phyloP scores from a whole-genome alignment of 2,329 filamentous ascomycete genomes.

The Zymoseptoria crescenta region DNA sequence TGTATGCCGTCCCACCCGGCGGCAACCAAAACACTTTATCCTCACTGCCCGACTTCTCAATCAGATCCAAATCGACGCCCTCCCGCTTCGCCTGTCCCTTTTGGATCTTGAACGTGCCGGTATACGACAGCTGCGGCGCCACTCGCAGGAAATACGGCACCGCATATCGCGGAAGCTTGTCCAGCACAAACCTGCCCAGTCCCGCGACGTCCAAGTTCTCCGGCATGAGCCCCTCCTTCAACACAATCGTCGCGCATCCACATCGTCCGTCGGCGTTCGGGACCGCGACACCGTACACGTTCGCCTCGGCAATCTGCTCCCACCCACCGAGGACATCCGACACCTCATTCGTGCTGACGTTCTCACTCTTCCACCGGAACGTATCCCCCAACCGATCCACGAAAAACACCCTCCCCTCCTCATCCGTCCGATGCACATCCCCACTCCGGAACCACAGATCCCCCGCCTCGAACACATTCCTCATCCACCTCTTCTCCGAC shows the following conservation, averaged over 20 bases:
- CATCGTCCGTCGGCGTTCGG: constrained; percentile 77
- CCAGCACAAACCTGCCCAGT: constrained; percentile 52
- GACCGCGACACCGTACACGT: constrained; percentile 74
- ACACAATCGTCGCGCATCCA: constrained; percentile 65
- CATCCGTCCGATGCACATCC: constrained; percentile 64
- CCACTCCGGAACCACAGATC: constrained; percentile 79
- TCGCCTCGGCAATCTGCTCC: constrained; percentile 62
- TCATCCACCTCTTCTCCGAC: constrained; percentile 63
- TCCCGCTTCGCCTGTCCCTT: constrained; percentile 63
- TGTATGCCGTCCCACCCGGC: constrained; percentile 51
- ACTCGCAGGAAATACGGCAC: constrained; percentile 70
- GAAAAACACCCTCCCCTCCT: constrained; percentile 68
- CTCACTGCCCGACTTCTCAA: constrained; percentile 39
- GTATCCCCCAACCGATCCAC: constrained; percentile 72
- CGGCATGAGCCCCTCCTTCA: constrained; percentile 44
- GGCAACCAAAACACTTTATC: constrained; percentile 60
- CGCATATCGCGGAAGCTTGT: constrained; percentile 62
- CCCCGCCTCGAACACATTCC: constrained; percentile 63
- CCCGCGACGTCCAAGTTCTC: constrained; percentile 46
- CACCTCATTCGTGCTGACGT: constrained; percentile 52
- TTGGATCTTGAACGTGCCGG: constrained; percentile 83
- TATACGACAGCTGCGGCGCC: constrained; percentile 54
- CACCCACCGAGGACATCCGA: constrained; percentile 62
- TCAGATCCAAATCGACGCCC: constrained; percentile 58
- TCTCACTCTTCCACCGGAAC: constrained; percentile 65